Base-by-base conservation (phyloP, 495 filamentous ascomycete species). In the Tuber umbilicatum region DNA sequence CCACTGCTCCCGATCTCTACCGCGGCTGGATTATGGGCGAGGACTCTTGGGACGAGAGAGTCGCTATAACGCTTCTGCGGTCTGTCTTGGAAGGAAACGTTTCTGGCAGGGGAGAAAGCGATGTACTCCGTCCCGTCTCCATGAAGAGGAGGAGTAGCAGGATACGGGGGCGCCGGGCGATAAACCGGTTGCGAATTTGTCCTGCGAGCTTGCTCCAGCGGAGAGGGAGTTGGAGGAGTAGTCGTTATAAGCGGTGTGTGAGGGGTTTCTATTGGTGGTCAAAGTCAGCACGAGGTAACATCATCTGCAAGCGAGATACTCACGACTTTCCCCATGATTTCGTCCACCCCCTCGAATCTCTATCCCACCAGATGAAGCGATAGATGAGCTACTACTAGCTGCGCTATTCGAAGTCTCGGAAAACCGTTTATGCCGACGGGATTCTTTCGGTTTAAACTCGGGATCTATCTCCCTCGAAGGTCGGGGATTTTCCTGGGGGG, bases 191-290 rank as follows among this genome's bases (percentile, higher is more conserved):
- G 67, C 7, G 75, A 75, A 45, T 75, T 73, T 38, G 78, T 40
- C 19, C 73, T 75, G 35, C 79, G 79, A 68, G 78, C 79, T 40
- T 78, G 79, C 27, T 81, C 79, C 38, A 81, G 69, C 4, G 79
- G 79, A 21, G 79, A 81, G 9, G 79, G 79, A 0, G 79, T 81
- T 14, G 79, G 78, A 1, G 79, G 79, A 0, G 79, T 81, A 1
- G 78, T 73, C 6, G 70, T 80, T 55, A 81, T 81, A 27, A 81
- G 31, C 14, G 78, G 79, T 21, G 75, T 80, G 47, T 55, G 80
- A 17, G 78, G 55, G 19, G 45, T 73, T 81, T 35, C 10, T 16
- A 64, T 64, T 17, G 31, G 55, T 16, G 12, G 3, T 5, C 7
- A 64, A 35, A 35, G 55, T 64, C 4, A 64, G 55, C 55, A 64